phyloP scores from a whole-genome alignment of 768 basidiomycete genomes.

The Infundibulicybe gibba region DNA sequence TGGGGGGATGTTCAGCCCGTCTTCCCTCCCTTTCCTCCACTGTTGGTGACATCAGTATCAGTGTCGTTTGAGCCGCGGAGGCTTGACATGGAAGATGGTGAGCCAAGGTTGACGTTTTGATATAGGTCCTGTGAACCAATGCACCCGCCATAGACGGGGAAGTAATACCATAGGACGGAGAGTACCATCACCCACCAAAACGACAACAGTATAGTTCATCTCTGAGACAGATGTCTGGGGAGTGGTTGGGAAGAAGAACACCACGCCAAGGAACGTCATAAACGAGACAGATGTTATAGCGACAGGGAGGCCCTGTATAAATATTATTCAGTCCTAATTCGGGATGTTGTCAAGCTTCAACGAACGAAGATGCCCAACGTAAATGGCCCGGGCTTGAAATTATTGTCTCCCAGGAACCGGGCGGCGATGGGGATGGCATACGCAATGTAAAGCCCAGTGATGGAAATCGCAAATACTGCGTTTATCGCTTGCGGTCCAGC shows the following conservation, averaged over 20 bases:
- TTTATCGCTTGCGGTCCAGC: constrained; percentile 57
- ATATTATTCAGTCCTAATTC: neutral
- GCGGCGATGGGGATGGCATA: constrained; percentile 55
- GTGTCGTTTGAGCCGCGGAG: no score
- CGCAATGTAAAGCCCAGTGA: constrained; percentile 43
- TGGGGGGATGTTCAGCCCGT: no score
- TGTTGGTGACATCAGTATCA: no score
- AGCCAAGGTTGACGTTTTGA: constrained; percentile 8
- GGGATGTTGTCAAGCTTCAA: neutral
- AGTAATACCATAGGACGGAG: constrained; percentile 56
- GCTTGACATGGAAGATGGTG: no score
- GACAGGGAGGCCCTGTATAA: constrained; percentile 43
- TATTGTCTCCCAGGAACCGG: constrained; percentile 41
- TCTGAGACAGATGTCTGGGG: constrained; percentile 31
- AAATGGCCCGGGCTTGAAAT: constrained; percentile 57
- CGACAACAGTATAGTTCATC: constrained; percentile 67
- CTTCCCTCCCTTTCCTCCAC: no score
- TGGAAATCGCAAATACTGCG: constrained; percentile 51
- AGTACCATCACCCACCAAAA: constrained; percentile 49
- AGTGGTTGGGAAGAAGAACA: constrained; percentile 51
- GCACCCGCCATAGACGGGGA: constrained; percentile 34
- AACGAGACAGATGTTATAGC: constrained; percentile 46
- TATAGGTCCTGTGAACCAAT: constrained; percentile 23
- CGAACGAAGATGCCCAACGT: constrained; percentile 39
- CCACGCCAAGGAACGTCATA: constrained; percentile 52